Percentiles rank a stretch among this genome's conserved stretches.
phyloP scores from a whole-genome alignment of 2,329 filamentous ascomycete species.

The Botryotinia narcissicola region DNA sequence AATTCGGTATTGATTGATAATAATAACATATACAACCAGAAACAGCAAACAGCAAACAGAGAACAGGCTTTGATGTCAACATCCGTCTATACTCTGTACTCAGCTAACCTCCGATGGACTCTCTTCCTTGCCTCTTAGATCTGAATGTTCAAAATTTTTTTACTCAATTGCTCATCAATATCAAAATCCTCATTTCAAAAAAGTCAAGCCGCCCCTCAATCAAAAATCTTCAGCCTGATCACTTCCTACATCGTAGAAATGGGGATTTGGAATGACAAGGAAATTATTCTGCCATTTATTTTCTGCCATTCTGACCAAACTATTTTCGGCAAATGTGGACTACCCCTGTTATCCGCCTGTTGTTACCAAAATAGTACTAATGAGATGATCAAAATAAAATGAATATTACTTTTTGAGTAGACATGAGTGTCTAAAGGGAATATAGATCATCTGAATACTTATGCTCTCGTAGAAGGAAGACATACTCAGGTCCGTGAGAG shows the following conservation, averaged over 20 bases:
- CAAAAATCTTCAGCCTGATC: constrained; percentile 14
- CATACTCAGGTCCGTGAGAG: constrained; percentile 9
- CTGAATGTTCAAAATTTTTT: not conserved
- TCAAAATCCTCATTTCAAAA: not conserved
- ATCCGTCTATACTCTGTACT: not conserved
- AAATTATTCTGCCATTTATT: constrained; percentile 9
- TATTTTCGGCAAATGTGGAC: not conserved
- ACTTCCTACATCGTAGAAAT: constrained; percentile 5
- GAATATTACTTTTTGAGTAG: not conserved
- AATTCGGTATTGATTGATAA: constrained; percentile 5
- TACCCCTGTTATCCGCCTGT: not conserved
- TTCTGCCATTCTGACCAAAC: constrained; percentile 13
- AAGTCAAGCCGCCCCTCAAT: not conserved
- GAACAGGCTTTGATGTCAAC: not conserved
- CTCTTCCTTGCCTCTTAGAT: not conserved
- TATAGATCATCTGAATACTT: constrained; percentile 3
- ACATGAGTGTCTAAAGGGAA: not conserved
- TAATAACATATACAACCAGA: not conserved
- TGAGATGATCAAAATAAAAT: constrained; percentile 2
- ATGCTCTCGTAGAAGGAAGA: not conserved
- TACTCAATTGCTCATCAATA: not conserved
- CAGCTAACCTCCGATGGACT: not conserved
- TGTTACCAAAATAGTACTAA: constrained; percentile 14
- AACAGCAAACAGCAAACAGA: not conserved
- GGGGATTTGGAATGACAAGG: not conserved